Base-by-base conservation (phyloP, 306 rosid species). In the Corylus avellana region DNA sequence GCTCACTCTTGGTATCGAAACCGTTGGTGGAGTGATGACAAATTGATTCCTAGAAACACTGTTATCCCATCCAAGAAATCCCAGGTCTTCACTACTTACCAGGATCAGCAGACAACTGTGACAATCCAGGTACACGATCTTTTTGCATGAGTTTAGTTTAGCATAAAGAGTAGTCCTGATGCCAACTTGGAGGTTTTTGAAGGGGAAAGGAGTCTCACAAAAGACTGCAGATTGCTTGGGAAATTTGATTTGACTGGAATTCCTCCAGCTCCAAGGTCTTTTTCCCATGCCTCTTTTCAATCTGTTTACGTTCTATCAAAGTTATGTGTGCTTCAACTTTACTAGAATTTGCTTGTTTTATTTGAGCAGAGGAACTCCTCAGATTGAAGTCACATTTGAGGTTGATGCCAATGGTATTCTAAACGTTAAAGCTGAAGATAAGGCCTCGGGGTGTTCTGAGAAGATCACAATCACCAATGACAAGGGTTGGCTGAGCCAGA, bases 381-480 rank as follows among this genome's bases (percentile, higher is more conserved):
- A 84, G 76, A 88, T 88, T 7, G 92, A 88, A 79, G 90, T 88
- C 66, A 88, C 92, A 54, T 88, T 88, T 8, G 92, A 88, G 79
- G 88, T 88, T 0, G 88, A 88, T 66, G 92, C 92, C 17, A 84
- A 88, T 11, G 88, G 88, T 79, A 86, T 88, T 88, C 62, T 88
- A 18, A 88, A 88, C 48, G 85, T 88, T 0, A 88, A 86, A 84
- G 92, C 90, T 3, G 92, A 88, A 72, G 92, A 88, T 88, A 86
- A 88, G 83, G 92, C 89, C 55, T 84, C 89, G 0, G 89, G 91
- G 17, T 84, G 86, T 56, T 81, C 91, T 0, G 91, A 88, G 86
- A 88, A 88, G 88, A 88, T 88, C 86, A 88, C 91, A 44, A 88
- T 88, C 86, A 86, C 91, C 64, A 88, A 88, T 7, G 91, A 88